These are phyloP conservation scores for Xylariaceae sp. DNA, from an alignment of 2,329 filamentous ascomycete genomes.

Conservation along the genomic window DNA sequence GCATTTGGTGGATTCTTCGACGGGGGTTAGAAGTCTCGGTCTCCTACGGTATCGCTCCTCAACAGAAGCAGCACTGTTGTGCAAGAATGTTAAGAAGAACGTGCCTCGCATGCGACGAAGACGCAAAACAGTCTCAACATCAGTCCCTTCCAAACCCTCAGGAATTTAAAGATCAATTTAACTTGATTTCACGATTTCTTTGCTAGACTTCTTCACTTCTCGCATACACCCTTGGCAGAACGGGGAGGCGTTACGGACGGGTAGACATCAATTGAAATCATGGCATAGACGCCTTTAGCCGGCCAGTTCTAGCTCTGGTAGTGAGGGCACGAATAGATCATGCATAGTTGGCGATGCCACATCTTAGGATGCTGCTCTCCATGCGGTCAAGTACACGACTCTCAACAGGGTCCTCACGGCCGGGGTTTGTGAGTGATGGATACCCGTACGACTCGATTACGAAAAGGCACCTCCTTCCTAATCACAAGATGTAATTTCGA, in stretches of 20 bases:
- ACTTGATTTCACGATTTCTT: conserved; percentile 8
- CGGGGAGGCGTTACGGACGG: conserved; percentile 17
- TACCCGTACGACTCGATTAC: background rate
- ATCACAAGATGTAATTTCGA: too few relatives aligned
- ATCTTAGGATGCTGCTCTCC: conserved; percentile 11
- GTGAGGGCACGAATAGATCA: conserved; percentile 13
- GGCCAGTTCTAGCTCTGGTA: conserved; percentile 11
- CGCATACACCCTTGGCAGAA: conserved; percentile 28
- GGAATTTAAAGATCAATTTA: too few relatives aligned
- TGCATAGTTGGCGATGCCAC: conserved; percentile 20
- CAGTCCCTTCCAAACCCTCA: conserved; percentile 2
- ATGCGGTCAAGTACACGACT: too few relatives aligned
- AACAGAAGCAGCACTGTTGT: conserved; percentile 25
- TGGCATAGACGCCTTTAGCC: conserved; percentile 19
- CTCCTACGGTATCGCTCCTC: conserved; percentile 28
- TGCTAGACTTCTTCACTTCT: conserved; percentile 12
- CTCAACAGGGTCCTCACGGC: background rate
- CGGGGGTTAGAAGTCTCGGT: conserved; percentile 25
- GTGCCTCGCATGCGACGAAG: conserved; percentile 29
- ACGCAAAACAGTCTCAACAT: conserved; percentile 13
- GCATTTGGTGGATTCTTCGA: conserved; percentile 23
- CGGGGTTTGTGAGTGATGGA: background rate
- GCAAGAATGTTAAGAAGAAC: conserved; percentile 29
- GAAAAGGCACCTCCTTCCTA: background rate
- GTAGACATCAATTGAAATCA: conserved; percentile 6